Base-by-base conservation (phyloP, 768 basidiomycete species). In the Tylopilus balloui region DNA sequence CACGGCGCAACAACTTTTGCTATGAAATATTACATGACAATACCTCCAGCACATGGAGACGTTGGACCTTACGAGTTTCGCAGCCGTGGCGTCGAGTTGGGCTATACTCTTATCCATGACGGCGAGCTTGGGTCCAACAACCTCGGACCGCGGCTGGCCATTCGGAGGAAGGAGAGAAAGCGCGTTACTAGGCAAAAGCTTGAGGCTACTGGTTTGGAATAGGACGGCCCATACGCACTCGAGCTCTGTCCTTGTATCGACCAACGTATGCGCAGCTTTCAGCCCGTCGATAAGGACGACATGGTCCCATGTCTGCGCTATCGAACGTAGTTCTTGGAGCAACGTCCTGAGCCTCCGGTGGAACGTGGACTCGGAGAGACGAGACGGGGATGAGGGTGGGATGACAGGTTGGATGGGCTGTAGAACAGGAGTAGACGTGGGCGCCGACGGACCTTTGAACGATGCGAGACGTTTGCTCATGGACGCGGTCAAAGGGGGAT, bases 221-320 rank as follows among this genome's bases (percentile, higher is more conserved):
- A 4, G n/a, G n/a, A 41, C 12, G 23, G 9, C n/a, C 5, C 15
- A 37, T 37, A 73, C 83, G 58, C 70, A 93, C 92, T 91, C 86
- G 53, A 95, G 75, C 60, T 91, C 88, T 14, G 92, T 95, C 17
- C 88, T 76, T 15, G 86, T 70, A 59, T 94, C 88, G 3, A 90
- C 77, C 28, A 92, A 72, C 45, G 73, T 79, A 51, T 77, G 82
- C 8, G 78, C 80, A n/a, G 86, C 79, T 56, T 83, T 88, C 32
- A 91, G 68, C 8, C 92, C 92, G 60, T 94, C 90, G 13, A 84
- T 60, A 10, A 86, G 73, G 1, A 92, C 81, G 37, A 93, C 72
- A 56, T 92, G 86, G 55, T 92, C 86, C 92, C 92, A 95, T 45
- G 82, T 86, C 49, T 79, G 73, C 9, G 84, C 68, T 15, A 79